phyloP scores from a whole-genome alignment of 257 asterid species.

The Leonotis leonurus region DNA sequence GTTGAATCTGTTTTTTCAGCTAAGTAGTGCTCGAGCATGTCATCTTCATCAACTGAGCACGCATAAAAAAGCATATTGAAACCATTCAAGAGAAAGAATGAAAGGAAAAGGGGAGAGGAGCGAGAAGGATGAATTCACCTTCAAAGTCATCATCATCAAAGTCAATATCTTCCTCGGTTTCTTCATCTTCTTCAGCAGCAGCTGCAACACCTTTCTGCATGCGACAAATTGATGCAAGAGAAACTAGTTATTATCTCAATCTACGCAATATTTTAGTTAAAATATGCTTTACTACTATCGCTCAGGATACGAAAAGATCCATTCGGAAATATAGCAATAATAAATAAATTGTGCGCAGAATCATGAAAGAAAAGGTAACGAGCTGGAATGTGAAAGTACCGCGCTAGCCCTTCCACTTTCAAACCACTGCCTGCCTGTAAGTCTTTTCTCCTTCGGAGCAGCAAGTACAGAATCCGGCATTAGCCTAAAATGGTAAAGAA shows the following conservation, averaged over 20 bases:
- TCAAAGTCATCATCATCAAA: slow-evolving; percentile 91
- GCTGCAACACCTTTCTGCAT: slow-evolving; percentile 65
- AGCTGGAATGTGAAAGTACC: slow-evolving; percentile 33
- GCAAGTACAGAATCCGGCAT: slow-evolving; percentile 96
- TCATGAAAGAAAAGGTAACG: slow-evolving; percentile 2
- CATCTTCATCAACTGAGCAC: slow-evolving; percentile 76
- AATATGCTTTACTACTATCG: neutral
- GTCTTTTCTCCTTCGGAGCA: slow-evolving; percentile 79
- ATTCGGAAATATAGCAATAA: neutral
- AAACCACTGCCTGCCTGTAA: slow-evolving; percentile 91
- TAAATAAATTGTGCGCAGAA: neutral
- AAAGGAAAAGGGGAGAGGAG: neutral
- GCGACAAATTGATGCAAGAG: slow-evolving; percentile 5
- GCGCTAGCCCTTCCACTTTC: slow-evolving; percentile 71
- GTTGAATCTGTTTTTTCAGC: slow-evolving; percentile 60
- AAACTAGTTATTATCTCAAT: neutral
- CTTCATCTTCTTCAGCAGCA: slow-evolving; percentile 67
- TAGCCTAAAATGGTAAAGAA: slow-evolving; percentile 43
- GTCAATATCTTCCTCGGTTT: slow-evolving; percentile 73
- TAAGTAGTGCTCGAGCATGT: slow-evolving; percentile 91
- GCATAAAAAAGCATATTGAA: neutral
- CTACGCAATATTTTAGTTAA: neutral
- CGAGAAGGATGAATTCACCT: slow-evolving; percentile 31
- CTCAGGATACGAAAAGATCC: neutral
- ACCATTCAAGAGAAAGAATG: neutral